Evolutionary conservation across 225 moss, liverwort and hornwort genomes (phyloP), one percentile per base, ranked within the genome.

Genomic region (Rhytidiadelphus loreus): DNA sequence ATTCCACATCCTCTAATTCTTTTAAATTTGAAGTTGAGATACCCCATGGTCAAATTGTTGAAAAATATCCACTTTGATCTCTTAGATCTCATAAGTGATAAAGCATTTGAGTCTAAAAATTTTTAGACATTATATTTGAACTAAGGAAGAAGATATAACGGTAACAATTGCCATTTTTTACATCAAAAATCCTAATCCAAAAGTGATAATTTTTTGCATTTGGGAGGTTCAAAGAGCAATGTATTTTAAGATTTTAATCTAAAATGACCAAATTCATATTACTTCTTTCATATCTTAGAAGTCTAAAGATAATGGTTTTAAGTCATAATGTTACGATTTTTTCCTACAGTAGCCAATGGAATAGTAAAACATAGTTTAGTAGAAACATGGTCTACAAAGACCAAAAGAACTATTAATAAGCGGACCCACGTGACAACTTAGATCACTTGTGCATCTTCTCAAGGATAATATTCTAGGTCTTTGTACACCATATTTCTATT

Each of bases 401-500:
- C 21, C 21, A 37, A 37, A 39, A 3, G 14, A 70, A 41, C 0
- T 0, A 24, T 24, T 24, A 4, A 24, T 14, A 39, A 24, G 14
- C 24, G 3, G 25, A 41, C 2, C 25, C 25, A 70, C 4, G 14
- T 41, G 69, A 6, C 24, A 70, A 41, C 25, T 70, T 41, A 8
- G 7, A 13, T 23, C 7, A 23, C 23, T 68, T n/a, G 2, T 22
- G 0, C 5, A 39, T 68, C 23, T 66, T 68, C 11, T 68, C 0
- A 1, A 69, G 39, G 23, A 2, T 23, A 8, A 41, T 8, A 41
- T 24, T 24, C 0, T 0, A 0, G 3, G 3, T 25, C 25, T 41
- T 68, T 70, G 15, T 41, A 69, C 15, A 70, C 14, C 25, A 25
- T 69, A 13, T 23, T 39, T 61, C 8, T 41, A 41, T 41, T 41